A percentile compares a stretch with the other conserved stretches of the same genome.
These are phyloP conservation scores for Nicotiana undulata DNA, from an alignment of 257 asterid species.

Conservation along the genomic window DNA sequence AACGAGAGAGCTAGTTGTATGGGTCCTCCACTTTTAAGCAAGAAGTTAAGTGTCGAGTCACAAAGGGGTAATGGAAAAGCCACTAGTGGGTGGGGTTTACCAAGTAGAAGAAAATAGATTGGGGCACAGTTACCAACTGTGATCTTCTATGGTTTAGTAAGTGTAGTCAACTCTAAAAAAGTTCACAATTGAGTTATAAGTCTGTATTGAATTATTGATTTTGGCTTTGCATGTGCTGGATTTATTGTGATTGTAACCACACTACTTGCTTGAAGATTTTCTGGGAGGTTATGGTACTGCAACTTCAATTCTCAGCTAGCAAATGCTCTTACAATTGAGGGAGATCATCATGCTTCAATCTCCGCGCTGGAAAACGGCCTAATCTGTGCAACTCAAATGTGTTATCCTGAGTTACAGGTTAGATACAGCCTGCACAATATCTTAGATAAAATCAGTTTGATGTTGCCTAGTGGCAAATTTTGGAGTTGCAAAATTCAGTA, in stretches of 20 bases:
- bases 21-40: background rate
- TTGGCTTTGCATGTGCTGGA: background rate
- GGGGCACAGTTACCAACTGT: background rate
- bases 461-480: background rate
- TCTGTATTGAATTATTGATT: background rate
- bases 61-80: background rate
- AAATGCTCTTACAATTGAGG: slow-evolving; percentile 81
- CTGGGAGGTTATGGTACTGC: slow-evolving; percentile 89
- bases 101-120: background rate
- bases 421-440: slow-evolving; percentile 17
- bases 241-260: background rate
- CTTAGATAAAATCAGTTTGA: background rate
- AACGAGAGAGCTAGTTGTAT: background rate
- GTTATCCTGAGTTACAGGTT: slow-evolving; percentile 95
- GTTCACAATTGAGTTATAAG: background rate
- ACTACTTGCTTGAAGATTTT: slow-evolving; percentile 49
- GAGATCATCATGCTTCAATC: slow-evolving; percentile 74
- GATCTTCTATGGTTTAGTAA: background rate
- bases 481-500: background rate
- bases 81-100: background rate
- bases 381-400: slow-evolving; percentile 74
- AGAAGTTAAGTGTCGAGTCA: background rate
- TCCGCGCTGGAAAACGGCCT: slow-evolving; percentile 66
- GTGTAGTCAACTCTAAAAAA: background rate
- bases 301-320: slow-evolving; percentile 96